A percentile compares a stretch with the other conserved stretches of the same genome.
Evolutionary conservation across 73 alveolate species (phyloP).

Genomic region (Loxodes magnus): DNA sequence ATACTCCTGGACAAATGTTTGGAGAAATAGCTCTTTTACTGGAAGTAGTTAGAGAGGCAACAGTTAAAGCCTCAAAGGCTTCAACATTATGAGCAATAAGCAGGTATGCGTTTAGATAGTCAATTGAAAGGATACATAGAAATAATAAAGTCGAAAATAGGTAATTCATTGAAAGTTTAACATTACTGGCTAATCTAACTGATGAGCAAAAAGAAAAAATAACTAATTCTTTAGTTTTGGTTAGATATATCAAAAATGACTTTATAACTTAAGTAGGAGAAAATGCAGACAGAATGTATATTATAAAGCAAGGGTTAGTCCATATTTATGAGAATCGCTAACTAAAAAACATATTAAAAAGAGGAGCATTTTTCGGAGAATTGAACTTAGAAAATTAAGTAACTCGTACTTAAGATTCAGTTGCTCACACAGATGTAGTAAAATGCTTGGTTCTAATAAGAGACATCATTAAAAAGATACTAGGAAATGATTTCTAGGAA

Average conservation of each 20-base stretch:
- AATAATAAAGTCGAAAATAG: constrained; percentile 1
- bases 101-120: not conserved
- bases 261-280: not conserved
- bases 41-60: not conserved
- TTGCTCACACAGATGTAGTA: not conserved
- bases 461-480: not conserved
- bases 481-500: not conserved
- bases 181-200: not conserved
- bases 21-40: constrained; percentile 15
- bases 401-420: constrained; percentile 4
- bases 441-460: not conserved
- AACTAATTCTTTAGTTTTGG: not conserved
- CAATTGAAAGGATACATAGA: not conserved
- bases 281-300: not conserved
- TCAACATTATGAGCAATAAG: not conserved
- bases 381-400: not conserved
- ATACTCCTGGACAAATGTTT: not conserved
- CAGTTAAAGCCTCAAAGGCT: not conserved
- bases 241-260: not conserved
- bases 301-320: constrained; percentile 2
- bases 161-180: not conserved
- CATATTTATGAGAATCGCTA: not conserved
- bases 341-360: not conserved
- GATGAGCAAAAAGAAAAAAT: not conserved
- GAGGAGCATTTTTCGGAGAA: constrained; percentile 8